phyloP scores from a whole-genome alignment of 805 yeast genomes.

The Lachancea cidri region DNA sequence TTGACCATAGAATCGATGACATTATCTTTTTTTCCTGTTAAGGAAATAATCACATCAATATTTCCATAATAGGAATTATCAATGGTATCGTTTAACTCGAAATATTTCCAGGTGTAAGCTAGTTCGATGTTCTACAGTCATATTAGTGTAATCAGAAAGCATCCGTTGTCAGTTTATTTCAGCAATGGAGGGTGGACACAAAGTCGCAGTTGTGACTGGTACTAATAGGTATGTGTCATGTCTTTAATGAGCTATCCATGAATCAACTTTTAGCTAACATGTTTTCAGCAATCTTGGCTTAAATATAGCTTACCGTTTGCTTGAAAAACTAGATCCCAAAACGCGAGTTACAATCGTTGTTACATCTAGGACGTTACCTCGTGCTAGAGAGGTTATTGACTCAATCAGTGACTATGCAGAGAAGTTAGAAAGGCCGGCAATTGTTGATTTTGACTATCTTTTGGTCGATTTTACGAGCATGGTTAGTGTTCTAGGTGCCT shows the following conservation, averaged over 20 bases:
- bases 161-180: neutral
- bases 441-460: conserved; percentile 79
- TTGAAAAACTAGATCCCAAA: conserved; percentile 51
- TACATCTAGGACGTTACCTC: conserved; percentile 83
- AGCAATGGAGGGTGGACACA: conserved; percentile 16
- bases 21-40: too few relatives aligned
- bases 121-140: neutral
- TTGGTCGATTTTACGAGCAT: conserved; percentile 86
- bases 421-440: conserved; percentile 42
- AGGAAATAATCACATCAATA: too few relatives aligned
- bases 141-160: neutral
- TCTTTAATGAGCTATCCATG: neutral
- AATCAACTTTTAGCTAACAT: conserved; percentile 34
- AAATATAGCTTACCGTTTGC: conserved; percentile 74
- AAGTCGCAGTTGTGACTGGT: conserved; percentile 44
- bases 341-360: conserved; percentile 71
- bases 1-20: too few relatives aligned
- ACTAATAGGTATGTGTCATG: conserved; percentile 32
- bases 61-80: too few relatives aligned
- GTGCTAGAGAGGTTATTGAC: conserved; percentile 70
- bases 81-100: too few relatives aligned
- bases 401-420: conserved; percentile 45
- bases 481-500: conserved; percentile 76
- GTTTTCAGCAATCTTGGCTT: conserved; percentile 67
- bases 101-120: neutral